phyloP scores from a whole-genome alignment of 2,329 filamentous ascomycete genomes.

The Diaporthe helianthi region DNA sequence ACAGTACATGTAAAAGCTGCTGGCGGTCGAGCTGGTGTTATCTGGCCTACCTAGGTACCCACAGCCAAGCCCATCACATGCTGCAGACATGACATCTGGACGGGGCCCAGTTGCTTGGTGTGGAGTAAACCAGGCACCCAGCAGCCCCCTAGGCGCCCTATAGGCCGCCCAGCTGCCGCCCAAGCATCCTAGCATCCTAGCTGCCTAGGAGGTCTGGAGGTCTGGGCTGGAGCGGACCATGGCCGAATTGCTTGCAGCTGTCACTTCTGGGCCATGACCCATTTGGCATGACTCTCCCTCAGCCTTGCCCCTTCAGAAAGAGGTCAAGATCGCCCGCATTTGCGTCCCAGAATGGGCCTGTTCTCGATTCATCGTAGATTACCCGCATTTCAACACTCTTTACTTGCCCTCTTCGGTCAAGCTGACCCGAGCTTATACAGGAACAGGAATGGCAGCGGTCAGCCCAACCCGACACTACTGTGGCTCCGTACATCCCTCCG shows the following conservation, averaged over 20 bases:
- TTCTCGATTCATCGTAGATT: conserved; percentile 27
- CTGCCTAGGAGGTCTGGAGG: no score
- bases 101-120: conserved; percentile 15
- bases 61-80: not conserved
- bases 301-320: conserved; percentile 30
- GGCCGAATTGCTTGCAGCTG: conserved; percentile 29
- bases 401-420: conserved; percentile 17
- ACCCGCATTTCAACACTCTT: conserved; percentile 24
- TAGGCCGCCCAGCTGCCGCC: conserved; percentile 1
- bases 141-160: not conserved
- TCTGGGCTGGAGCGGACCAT: conserved; percentile 19
- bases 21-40: no score
- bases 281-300: conserved; percentile 23
- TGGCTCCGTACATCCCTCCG: not conserved
- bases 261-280: conserved; percentile 22
- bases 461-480: conserved; percentile 3
- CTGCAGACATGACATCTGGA: conserved; percentile 21
- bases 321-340: conserved; percentile 26
- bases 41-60: not conserved
- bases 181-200: conserved; percentile 4
- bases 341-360: conserved; percentile 26
- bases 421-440: conserved; percentile 21
- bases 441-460: conserved; percentile 33
- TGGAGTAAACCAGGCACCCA: not conserved
- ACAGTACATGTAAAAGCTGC: no score